Conservation (phyloP, 202 grass and related monocot species). For the Brachypodium distachyon region DNA sequence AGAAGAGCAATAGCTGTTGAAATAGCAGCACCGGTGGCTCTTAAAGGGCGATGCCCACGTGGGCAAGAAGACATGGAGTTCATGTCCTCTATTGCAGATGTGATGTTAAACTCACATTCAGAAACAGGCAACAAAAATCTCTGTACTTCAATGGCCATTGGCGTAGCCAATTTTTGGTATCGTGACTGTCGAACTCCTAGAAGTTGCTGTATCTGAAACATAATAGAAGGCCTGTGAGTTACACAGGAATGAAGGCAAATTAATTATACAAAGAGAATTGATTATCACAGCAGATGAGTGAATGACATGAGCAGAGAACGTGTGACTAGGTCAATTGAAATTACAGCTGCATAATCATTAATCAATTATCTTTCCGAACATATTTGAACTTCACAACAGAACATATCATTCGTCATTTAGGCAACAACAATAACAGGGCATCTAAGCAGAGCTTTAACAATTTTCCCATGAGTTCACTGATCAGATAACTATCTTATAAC, state of each 20-base stretch:
- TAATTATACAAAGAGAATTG: background rate
- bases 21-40: constrained; percentile 71
- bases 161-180: constrained; percentile 49
- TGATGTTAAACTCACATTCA: constrained; percentile 95
- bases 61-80: constrained; percentile 39
- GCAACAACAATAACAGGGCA: background rate
- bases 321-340: background rate
- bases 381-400: background rate
- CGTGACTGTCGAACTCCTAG: constrained; percentile 44
- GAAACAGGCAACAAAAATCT: constrained; percentile 77
- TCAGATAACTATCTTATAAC: background rate
- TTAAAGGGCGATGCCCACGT: constrained; percentile 51
- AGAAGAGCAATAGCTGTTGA: constrained; percentile 83
- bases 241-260: background rate
- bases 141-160: constrained; percentile 31
- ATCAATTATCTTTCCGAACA: background rate
- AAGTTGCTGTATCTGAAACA: constrained; percentile 78
- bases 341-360: background rate
- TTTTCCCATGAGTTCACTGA: background rate
- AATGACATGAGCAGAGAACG: background rate
- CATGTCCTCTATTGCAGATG: constrained; percentile 71
- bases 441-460: background rate
- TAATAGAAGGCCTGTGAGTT: constrained; percentile 12
- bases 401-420: background rate
- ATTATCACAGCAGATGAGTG: background rate